Conservation (phyloP, 176 grass and related monocot species). For the Zizania latifolia region DNA sequence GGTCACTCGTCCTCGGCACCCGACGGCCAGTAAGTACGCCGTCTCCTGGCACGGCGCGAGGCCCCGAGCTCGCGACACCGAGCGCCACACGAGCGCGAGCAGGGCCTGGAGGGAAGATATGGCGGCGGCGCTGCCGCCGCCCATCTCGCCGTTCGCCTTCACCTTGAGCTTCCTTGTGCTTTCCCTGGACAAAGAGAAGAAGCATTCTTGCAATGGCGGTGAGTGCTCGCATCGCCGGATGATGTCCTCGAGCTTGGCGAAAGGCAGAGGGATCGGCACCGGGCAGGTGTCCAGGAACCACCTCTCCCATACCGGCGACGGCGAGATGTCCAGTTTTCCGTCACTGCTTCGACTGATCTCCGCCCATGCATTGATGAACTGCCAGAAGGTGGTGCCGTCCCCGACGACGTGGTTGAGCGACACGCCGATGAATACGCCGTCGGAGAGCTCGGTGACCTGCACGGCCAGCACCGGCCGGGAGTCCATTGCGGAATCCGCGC, state of each 20-base stretch:
- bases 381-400: constrained; percentile 18
- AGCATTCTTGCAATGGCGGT: background rate
- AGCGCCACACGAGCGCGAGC: constrained; percentile 37
- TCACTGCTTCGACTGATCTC: constrained; percentile 13
- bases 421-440: constrained; percentile 32
- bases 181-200: constrained; percentile 33
- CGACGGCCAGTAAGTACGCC: constrained; percentile 25
- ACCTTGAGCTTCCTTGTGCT: constrained; percentile 34
- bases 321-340: background rate
- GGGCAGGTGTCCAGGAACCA: constrained; percentile 34
- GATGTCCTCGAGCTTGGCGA: background rate
- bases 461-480: background rate
- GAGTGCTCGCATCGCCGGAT: background rate
- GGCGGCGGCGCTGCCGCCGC: background rate
- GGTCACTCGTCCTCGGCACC: constrained; percentile 26
- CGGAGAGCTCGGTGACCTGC: constrained; percentile 36
- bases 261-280: constrained; percentile 37
- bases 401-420: constrained; percentile 24
- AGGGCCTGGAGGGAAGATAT: constrained; percentile 55
- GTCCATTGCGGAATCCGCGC: background rate
- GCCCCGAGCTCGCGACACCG: constrained; percentile 29
- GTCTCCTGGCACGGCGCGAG: constrained; percentile 23
- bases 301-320: background rate
- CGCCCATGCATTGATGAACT: constrained; percentile 46
- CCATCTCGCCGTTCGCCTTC: constrained; percentile 32